phyloP scores from a whole-genome alignment of 257 asterid species.

The Scutellaria baicalensis region DNA sequence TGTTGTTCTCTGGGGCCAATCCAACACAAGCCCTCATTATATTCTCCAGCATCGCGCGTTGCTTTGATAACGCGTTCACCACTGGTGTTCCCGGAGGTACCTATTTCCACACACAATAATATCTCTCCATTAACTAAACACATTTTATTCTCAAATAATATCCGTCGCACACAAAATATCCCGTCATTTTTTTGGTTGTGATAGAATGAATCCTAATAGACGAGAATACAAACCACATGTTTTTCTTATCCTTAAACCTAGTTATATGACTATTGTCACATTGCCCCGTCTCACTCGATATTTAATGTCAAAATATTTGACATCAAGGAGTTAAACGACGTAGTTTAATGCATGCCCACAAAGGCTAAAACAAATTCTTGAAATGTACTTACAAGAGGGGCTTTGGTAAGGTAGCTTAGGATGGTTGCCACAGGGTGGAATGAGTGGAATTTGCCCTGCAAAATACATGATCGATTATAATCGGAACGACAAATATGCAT shows the following conservation, averaged over 20 bases:
- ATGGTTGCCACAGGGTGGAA: constrained; percentile 96
- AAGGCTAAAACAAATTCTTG: not conserved
- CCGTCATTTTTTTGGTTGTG: not conserved
- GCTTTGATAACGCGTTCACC: constrained; percentile 94
- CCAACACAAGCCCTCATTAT: constrained; percentile 97
- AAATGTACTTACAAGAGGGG: constrained; percentile 80
- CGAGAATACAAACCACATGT: not conserved
- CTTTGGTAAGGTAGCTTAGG: constrained; percentile 93
- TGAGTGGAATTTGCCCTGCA: constrained; percentile 86
- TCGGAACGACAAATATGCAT: too few species aligned
- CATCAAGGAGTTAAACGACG: too few species aligned
- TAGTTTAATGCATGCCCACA: too few species aligned
- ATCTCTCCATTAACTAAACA: not conserved
- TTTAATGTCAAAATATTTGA: too few species aligned
- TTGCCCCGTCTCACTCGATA: too few species aligned
- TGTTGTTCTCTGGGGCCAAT: constrained; percentile 97
- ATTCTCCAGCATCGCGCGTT: constrained; percentile 95
- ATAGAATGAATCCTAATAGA: too few species aligned
- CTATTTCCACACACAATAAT: constrained; percentile 33
- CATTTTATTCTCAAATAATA: not conserved
- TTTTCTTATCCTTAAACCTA: not conserved
- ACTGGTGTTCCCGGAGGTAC: constrained; percentile 99
- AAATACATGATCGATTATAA: not conserved
- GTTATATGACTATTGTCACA: too few species aligned
- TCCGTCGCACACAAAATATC: not conserved